phyloP scores from a whole-genome alignment of 768 basidiomycete species.

The Leccinum imitatum region DNA sequence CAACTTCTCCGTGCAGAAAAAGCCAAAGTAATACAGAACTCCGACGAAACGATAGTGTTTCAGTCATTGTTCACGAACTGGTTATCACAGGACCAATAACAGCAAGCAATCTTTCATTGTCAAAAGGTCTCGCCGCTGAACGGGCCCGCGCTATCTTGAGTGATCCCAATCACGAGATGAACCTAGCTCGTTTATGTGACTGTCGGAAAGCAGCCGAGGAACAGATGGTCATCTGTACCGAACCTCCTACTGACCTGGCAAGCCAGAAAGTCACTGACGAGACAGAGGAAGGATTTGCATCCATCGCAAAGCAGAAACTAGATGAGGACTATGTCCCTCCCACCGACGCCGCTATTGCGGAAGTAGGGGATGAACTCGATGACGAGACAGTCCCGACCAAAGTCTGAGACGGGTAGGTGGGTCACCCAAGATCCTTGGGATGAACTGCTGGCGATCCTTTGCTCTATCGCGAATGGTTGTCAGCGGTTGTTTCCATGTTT shows the following conservation, averaged over 20 bases:
- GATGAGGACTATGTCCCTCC: constrained; percentile 23
- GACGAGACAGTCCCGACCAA: constrained; percentile 15
- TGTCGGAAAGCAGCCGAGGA: constrained; percentile 32
- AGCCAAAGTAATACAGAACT: constrained; percentile 42
- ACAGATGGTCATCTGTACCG: constrained; percentile 15
- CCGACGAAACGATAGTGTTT: constrained; percentile 50
- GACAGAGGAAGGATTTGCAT: constrained; percentile 51
- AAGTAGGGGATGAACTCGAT: constrained; percentile 17
- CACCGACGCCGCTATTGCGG: constrained; percentile 14
- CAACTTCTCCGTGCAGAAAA: constrained; percentile 32
- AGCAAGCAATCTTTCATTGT: constrained; percentile 55
- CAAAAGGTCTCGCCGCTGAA: constrained; percentile 68
- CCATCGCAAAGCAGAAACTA: constrained; percentile 37
- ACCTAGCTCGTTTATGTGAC: constrained; percentile 43
- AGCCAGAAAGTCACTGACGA: constrained; percentile 38
- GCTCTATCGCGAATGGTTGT: constrained; percentile 31
- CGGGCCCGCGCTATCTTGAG: constrained; percentile 53
- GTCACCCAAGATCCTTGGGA: constrained; percentile 25
- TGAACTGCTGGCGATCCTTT: constrained; percentile 35
- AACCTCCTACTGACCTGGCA: constrained; percentile 19
- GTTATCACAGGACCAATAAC: constrained; percentile 61
- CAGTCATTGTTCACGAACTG: constrained; percentile 57
- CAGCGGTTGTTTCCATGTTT: constrained; percentile 32
- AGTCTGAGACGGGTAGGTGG: constrained; percentile 10
- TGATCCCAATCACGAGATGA: constrained; percentile 45